A percentile compares a stretch with the other conserved stretches of the same genome.
These are phyloP conservation scores for Straminergon stramineum DNA, from an alignment of 225 moss, liverwort and hornwort species.

Conservation along the genomic window DNA sequence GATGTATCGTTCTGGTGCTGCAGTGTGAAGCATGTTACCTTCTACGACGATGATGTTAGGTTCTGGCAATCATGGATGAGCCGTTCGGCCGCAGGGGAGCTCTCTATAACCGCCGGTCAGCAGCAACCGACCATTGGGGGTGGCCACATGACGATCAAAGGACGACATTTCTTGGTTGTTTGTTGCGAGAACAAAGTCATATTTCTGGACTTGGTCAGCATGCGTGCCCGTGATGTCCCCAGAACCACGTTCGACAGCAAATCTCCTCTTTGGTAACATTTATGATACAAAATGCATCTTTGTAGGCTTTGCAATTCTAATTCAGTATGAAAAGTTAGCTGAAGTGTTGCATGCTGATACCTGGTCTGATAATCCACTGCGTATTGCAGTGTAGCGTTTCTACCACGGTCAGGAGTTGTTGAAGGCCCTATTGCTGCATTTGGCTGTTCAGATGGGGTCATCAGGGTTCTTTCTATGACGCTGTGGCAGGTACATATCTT, in stretches of 20 bases:
- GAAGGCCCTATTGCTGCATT: constrained; percentile 97
- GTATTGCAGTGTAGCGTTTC: constrained; percentile 82
- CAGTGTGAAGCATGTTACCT: constrained; percentile 98
- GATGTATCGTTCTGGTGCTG: constrained; percentile 6
- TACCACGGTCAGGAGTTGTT: constrained; percentile 81
- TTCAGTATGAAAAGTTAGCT: not conserved
- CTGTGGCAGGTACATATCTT: constrained; percentile 62
- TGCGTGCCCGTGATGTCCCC: constrained; percentile 92
- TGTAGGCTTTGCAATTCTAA: not conserved
- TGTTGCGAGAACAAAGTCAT: constrained; percentile 99
- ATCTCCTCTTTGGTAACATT: constrained; percentile 82
- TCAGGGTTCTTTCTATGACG: constrained; percentile 94
- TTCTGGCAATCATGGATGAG: constrained; percentile 98
- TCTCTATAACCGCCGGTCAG: constrained; percentile 50
- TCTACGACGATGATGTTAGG: constrained; percentile 98
- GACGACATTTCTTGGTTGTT: constrained; percentile 90
- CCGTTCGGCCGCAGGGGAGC: constrained; percentile 80
- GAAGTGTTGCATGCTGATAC: not conserved
- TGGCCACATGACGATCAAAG: constrained; percentile 84
- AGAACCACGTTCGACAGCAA: constrained; percentile 93
- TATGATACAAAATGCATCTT: not conserved
- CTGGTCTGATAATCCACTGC: not conserved
- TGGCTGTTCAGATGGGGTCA: constrained; percentile 92
- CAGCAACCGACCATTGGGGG: constrained; percentile 52
- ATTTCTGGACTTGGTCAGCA: constrained; percentile 95